Conservation (phyloP, 1,139 yeast genomes). For the Barnettozyma hawaiiensis region DNA sequence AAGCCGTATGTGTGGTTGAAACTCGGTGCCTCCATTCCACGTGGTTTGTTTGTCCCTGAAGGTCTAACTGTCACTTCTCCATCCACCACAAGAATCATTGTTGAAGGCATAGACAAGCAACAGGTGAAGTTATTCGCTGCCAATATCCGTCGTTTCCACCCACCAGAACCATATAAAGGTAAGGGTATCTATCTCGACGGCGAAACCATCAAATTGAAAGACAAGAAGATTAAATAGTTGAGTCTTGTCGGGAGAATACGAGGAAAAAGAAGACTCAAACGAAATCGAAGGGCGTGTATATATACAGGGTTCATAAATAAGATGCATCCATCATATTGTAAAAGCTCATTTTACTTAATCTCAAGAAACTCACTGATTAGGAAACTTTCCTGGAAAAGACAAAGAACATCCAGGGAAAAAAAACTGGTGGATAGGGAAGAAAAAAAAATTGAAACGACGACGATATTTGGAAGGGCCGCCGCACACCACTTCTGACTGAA, state of each 20-base stretch:
- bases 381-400: not conserved
- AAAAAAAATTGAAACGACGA: too few species aligned
- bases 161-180: conserved; percentile 98
- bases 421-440: too few species aligned
- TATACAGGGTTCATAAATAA: too few species aligned
- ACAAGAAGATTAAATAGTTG: conserved; percentile 81
- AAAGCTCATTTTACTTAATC: not conserved
- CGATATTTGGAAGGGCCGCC: too few species aligned
- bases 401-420: not conserved
- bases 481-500: not conserved
- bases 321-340: too few species aligned
- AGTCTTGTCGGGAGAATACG: too few species aligned
- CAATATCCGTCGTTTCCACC: conserved; percentile 74
- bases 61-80: conserved; percentile 75
- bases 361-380: not conserved
- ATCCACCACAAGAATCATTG: conserved; percentile 76
- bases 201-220: conserved; percentile 86
- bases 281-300: conserved; percentile 8
- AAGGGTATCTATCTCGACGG: conserved; percentile 92
- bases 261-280: too few species aligned
- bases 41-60: conserved; percentile 62
- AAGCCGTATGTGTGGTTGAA: conserved; percentile 62
- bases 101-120: conserved; percentile 87
- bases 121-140: conserved; percentile 88
- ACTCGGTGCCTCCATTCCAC: conserved; percentile 78